phyloP scores from a whole-genome alignment of 768 basidiomycete species.

The Fomitopsis serialis region DNA sequence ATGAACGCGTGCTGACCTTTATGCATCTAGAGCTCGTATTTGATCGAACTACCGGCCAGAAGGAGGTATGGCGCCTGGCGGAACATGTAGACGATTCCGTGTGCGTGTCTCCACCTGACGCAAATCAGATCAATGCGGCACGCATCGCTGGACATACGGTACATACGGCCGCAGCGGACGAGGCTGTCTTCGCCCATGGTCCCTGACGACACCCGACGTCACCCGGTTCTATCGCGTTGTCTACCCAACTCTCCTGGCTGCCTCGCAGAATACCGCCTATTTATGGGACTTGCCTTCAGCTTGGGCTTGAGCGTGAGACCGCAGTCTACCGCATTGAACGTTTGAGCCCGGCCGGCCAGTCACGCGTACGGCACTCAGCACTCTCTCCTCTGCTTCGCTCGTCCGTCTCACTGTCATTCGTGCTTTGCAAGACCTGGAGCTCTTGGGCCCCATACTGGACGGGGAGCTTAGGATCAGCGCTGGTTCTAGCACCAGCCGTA shows the following conservation, averaged over 20 bases:
- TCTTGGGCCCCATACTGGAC: too few species aligned
- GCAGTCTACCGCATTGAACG: too few species aligned
- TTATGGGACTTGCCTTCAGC: slow-evolving; percentile 60
- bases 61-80: slow-evolving; percentile 67
- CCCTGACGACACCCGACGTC: slow-evolving; percentile 40
- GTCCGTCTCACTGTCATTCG: too few species aligned
- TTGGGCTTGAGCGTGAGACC: too few species aligned
- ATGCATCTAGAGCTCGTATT: slow-evolving; percentile 30
- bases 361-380: too few species aligned
- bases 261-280: slow-evolving; percentile 39
- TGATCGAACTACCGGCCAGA: slow-evolving; percentile 49
- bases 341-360: too few species aligned
- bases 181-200: slow-evolving; percentile 62
- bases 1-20: neutral
- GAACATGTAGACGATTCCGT: slow-evolving; percentile 1
- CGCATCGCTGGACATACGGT: slow-evolving; percentile 15
- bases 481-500: too few species aligned
- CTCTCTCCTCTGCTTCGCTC: too few species aligned
- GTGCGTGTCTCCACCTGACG: slow-evolving; percentile 10
- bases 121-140: slow-evolving; percentile 22
- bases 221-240: slow-evolving; percentile 58
- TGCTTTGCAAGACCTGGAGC: too few species aligned
- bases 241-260: slow-evolving; percentile 58
- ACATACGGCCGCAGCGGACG: slow-evolving; percentile 14
- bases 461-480: too few species aligned